A percentile compares a stretch with the other conserved stretches of the same genome.
Conservation (phyloP, 108 stramenopile genomes). For the Cyclotella sp. region DNA sequence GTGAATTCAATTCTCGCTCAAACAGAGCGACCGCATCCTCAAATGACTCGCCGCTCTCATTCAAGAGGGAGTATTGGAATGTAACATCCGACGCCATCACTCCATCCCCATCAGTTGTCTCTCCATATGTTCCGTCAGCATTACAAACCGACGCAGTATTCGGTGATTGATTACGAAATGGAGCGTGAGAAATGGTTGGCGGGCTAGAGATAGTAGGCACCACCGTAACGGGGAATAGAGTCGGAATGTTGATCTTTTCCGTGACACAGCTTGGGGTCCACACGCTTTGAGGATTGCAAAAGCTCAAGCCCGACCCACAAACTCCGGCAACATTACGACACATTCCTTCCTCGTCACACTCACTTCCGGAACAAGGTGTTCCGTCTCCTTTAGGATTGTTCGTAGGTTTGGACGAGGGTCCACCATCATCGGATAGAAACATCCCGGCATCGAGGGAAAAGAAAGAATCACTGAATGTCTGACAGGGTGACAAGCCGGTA, state of each 20-base stretch:
- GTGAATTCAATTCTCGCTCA: slow-evolving; percentile 41
- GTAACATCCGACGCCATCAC: slow-evolving; percentile 10
- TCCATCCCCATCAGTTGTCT: slow-evolving; percentile 1
- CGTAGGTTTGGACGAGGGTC: slow-evolving; percentile 23
- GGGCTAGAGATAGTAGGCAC: neutral
- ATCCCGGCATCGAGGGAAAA: slow-evolving; percentile 45
- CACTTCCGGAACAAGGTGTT: slow-evolving; percentile 42
- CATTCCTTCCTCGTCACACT: slow-evolving; percentile 33
- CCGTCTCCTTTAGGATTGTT: slow-evolving; percentile 49
- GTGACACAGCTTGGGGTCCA: slow-evolving; percentile 34
- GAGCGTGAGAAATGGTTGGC: slow-evolving; percentile 17
- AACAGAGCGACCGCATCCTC: slow-evolving; percentile 30
- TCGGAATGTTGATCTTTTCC: neutral
- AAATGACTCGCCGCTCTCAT: slow-evolving; percentile 10
- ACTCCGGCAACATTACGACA: slow-evolving; percentile 52
- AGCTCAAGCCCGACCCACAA: slow-evolving; percentile 47
- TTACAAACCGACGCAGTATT: slow-evolving; percentile 27
- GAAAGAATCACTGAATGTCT: slow-evolving; percentile 7
- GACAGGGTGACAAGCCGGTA: slow-evolving; percentile 32
- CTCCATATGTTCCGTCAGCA: slow-evolving; percentile 43
- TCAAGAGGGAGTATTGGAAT: slow-evolving; percentile 37
- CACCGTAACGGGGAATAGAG: slow-evolving; percentile 11
- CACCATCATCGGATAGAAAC: slow-evolving; percentile 11
- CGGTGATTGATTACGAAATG: slow-evolving; percentile 3
- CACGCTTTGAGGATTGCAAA: slow-evolving; percentile 48